Percentiles rank a stretch among this genome's conserved stretches.
Conservation (phyloP, 768 basidiomycete genomes). For the Pisolithus orientalis region DNA sequence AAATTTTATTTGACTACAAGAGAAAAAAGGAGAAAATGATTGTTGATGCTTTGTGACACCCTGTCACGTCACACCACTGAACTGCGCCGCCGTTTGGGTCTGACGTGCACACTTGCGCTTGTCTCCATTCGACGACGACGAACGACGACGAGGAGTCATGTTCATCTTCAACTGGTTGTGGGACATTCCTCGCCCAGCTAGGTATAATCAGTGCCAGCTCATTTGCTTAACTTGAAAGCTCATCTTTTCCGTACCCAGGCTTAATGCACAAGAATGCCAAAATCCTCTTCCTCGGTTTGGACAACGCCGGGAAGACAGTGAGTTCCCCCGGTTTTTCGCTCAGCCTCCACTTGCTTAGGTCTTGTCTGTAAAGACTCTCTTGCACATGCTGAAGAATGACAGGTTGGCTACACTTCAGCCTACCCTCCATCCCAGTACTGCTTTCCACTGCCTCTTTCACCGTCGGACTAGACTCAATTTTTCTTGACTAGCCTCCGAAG, state of each 20-base stretch:
- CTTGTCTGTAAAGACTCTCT: slow-evolving; percentile 57
- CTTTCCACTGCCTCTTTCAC: neutral
- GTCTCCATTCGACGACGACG: slow-evolving; percentile 11
- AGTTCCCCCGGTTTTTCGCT: slow-evolving; percentile 17
- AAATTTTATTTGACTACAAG: no score
- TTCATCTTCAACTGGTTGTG: slow-evolving; percentile 94
- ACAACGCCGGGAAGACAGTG: slow-evolving; percentile 99
- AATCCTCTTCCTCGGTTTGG: slow-evolving; percentile 97
- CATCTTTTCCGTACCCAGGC: slow-evolving; percentile 38
- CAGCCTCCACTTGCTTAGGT: slow-evolving; percentile 5
- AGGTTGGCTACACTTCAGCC: slow-evolving; percentile 95
- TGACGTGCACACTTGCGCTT: slow-evolving; percentile 15
- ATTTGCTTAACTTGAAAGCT: slow-evolving; percentile 1
- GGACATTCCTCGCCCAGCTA: slow-evolving; percentile 89
- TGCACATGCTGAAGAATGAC: slow-evolving; percentile 99
- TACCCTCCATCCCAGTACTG: slow-evolving; percentile 93
- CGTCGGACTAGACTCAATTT: slow-evolving; percentile 2
- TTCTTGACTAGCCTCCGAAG: slow-evolving; percentile 77
- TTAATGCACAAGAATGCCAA: slow-evolving; percentile 97
- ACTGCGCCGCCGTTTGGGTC: slow-evolving; percentile 11
- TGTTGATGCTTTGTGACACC: no score
- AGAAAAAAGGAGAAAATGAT: no score
- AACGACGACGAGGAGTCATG: slow-evolving; percentile 36
- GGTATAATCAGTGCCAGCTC: slow-evolving; percentile 45
- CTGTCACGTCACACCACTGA: slow-evolving; percentile 10